These are phyloP conservation scores for Fraxinus baroniana DNA, from an alignment of 305 asterid species.

Conservation along the genomic window DNA sequence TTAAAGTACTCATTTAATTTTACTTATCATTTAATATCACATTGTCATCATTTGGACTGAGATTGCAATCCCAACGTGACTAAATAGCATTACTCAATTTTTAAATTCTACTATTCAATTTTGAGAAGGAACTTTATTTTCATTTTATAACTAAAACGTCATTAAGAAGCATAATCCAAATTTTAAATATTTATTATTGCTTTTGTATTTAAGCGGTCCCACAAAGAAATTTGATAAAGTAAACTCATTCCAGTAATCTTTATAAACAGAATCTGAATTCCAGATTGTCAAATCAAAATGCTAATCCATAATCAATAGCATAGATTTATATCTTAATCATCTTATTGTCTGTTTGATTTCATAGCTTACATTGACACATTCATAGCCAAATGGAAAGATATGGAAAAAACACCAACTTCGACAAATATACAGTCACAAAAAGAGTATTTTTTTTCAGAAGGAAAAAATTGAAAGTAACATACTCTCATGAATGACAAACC, in stretches of 20 bases:
- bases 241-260: neutral
- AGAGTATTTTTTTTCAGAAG: neutral
- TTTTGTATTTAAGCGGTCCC: no score
- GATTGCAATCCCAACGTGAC: no score
- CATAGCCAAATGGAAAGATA: neutral
- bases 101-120: neutral
- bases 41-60: no score
- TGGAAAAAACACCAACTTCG: constrained; percentile 3
- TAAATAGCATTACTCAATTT: neutral
- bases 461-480: constrained; percentile 13
- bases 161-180: neutral
- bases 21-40: no score
- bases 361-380: neutral
- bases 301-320: neutral
- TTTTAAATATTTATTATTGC: no score
- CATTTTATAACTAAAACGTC: neutral
- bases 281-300: neutral
- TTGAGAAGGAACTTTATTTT: neutral
- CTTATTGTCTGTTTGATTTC: neutral
- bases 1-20: no score
- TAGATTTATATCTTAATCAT: neutral
- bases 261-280: neutral
- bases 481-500: constrained; percentile 1
- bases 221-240: neutral
- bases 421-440: neutral